phyloP scores from a whole-genome alignment of 306 rosid species.

The Casuarina glauca region DNA sequence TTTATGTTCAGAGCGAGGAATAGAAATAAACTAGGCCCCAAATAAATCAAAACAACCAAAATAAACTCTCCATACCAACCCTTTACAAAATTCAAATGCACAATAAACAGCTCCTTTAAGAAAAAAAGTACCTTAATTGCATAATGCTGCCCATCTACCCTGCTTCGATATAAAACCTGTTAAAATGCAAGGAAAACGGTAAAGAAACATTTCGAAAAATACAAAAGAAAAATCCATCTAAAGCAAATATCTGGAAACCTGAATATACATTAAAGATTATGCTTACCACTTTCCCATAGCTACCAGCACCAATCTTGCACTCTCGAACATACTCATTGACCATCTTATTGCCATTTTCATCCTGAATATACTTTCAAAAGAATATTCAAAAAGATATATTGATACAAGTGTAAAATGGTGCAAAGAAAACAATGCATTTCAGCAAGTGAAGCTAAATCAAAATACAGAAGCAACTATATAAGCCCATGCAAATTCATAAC shows the following conservation, averaged over 20 bases:
- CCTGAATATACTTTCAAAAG: slow-evolving; percentile 46
- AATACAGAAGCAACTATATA: slow-evolving; percentile 20
- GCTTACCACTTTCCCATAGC: slow-evolving; percentile 99
- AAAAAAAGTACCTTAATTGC: slow-evolving; percentile 77
- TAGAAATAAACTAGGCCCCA: background rate
- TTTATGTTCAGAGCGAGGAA: background rate
- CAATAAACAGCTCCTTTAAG: slow-evolving; percentile 4
- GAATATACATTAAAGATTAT: slow-evolving; percentile 14
- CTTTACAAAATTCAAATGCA: background rate
- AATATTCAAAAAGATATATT: slow-evolving; percentile 10
- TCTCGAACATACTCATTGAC: slow-evolving; percentile 94
- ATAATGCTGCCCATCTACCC: slow-evolving; percentile 70
- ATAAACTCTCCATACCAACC: background rate
- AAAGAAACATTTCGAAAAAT: slow-evolving; percentile 2
- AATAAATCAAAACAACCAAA: background rate
- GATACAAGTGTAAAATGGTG: slow-evolving; percentile 7
- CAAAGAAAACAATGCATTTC: slow-evolving; percentile 9
- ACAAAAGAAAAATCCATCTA: slow-evolving; percentile 10
- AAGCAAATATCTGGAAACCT: slow-evolving; percentile 10
- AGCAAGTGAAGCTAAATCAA: background rate
- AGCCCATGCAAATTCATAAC: background rate
- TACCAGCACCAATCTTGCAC: slow-evolving; percentile 89
- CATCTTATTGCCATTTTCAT: slow-evolving; percentile 87
- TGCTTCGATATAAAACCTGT: slow-evolving; percentile 81
- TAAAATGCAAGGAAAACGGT: slow-evolving; percentile 29